Conservation (phyloP, 371 early-diverging fungal species). For the Coemansia sp. region DNA sequence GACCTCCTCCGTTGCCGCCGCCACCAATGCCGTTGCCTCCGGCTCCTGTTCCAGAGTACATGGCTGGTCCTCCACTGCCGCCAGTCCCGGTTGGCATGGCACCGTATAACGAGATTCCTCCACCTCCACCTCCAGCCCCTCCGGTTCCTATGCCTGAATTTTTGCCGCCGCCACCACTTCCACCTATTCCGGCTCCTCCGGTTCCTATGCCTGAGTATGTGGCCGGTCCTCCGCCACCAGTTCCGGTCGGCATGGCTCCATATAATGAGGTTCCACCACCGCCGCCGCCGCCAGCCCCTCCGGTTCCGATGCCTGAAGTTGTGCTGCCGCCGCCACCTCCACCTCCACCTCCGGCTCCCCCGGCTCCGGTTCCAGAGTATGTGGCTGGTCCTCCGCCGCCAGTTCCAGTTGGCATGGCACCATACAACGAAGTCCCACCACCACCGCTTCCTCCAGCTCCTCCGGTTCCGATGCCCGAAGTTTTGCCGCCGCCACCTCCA, state of each 20-base stretch:
- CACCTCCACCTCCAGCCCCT: not conserved
- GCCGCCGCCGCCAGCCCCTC: not conserved
- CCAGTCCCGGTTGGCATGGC: slow-evolving; percentile 11
- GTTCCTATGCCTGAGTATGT: not conserved
- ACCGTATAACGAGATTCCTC: slow-evolving; percentile 1
- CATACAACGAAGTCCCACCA: slow-evolving; percentile 11
- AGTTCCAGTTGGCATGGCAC: slow-evolving; percentile 4
- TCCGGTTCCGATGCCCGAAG: not conserved
- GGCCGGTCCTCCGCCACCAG: not conserved
- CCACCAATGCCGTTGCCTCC: slow-evolving; percentile 3
- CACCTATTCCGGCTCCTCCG: not conserved
- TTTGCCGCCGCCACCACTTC: not conserved
- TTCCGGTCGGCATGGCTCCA: slow-evolving; percentile 3
- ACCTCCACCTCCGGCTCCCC: slow-evolving; percentile 1
- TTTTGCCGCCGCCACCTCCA: not conserved
- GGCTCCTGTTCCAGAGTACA: not conserved
- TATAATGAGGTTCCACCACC: slow-evolving; percentile 11
- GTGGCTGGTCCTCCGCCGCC: not conserved
- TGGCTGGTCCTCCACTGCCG: not conserved
- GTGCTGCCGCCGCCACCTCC: slow-evolving; percentile 10
- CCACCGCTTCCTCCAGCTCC: slow-evolving; percentile 6
- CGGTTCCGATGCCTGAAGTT: not conserved
- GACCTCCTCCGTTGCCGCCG: not conserved
- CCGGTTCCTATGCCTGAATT: not conserved
- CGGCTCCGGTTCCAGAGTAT: not conserved